Conservation (phyloP, 177 flowering plant genomes). For the Vitis hybrid region DNA sequence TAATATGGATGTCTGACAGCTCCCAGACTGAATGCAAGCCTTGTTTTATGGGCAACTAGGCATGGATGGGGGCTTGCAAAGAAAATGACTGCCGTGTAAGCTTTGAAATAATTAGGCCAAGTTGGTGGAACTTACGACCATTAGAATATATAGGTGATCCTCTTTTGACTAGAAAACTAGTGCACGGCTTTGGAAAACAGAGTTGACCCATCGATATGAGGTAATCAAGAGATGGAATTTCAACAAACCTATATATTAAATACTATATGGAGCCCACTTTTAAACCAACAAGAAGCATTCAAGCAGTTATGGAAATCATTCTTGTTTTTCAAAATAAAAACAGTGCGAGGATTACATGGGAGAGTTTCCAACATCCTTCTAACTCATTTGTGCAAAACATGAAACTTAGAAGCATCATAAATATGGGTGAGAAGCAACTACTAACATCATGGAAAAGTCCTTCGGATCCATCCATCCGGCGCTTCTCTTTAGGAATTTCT, state of each 20-base stretch:
- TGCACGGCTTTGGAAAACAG: no score
- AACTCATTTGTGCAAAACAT: constrained; percentile 20
- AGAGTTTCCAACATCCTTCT: constrained; percentile 8
- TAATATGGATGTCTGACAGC: no score
- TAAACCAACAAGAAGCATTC: neutral
- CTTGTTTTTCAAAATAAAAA: constrained; percentile 11
- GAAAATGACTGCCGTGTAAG: no score
- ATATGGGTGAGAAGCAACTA: constrained; percentile 5
- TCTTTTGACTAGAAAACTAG: no score
- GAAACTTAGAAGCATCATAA: constrained; percentile 9
- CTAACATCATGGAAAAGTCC: constrained; percentile 26
- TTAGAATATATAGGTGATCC: no score
- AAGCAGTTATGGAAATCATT: neutral
- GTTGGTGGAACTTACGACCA: no score
- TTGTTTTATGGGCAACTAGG: no score
- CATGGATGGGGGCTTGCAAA: no score
- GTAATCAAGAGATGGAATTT: neutral
- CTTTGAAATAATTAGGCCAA: no score
- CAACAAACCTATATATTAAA: neutral
- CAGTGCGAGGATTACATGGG: constrained; percentile 5
- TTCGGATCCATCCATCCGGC: constrained; percentile 28
- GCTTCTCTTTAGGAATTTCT: constrained; percentile 21
- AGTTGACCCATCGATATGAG: no score
- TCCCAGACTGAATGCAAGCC: no score
- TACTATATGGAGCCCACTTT: no score